Evolutionary conservation across 2,329 filamentous ascomycete genomes (phyloP).

Genomic region (Hypoxylon sp.): DNA sequence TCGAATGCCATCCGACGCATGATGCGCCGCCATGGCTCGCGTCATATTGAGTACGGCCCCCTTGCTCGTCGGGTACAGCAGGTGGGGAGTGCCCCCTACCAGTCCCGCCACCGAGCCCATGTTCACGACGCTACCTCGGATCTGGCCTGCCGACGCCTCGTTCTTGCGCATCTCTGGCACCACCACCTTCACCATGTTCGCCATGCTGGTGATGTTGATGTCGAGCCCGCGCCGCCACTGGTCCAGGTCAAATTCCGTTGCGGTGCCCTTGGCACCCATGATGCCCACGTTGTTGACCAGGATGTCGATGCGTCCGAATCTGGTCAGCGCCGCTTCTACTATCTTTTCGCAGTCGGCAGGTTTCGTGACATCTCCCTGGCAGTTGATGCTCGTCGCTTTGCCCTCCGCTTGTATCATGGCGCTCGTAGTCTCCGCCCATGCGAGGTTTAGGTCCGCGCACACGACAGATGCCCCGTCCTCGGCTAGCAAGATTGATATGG

Average conservation of each 20-base stretch:
- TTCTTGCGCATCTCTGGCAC: slow-evolving; percentile 71
- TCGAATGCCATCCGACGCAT: slow-evolving; percentile 58
- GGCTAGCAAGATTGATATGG: slow-evolving; percentile 68
- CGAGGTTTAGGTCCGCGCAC: slow-evolving; percentile 66
- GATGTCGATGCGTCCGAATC: slow-evolving; percentile 70
- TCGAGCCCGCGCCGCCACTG: slow-evolving; percentile 68
- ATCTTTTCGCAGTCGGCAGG: slow-evolving; percentile 62
- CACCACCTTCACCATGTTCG: slow-evolving; percentile 71
- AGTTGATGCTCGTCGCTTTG: slow-evolving; percentile 55
- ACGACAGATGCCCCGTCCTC: slow-evolving; percentile 68
- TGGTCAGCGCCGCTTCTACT: slow-evolving; percentile 56
- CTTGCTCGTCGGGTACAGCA: slow-evolving; percentile 62
- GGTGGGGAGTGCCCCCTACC: slow-evolving; percentile 58
- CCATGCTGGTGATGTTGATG: slow-evolving; percentile 74
- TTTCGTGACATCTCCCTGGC: slow-evolving; percentile 66
- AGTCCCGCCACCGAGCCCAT: slow-evolving; percentile 71
- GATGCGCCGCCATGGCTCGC: slow-evolving; percentile 63
- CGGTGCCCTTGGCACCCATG: slow-evolving; percentile 68
- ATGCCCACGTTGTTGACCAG: slow-evolving; percentile 75
- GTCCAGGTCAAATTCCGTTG: slow-evolving; percentile 69
- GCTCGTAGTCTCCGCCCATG: slow-evolving; percentile 64
- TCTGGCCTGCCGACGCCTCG: slow-evolving; percentile 51
- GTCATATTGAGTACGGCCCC: slow-evolving; percentile 65
- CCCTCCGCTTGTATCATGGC: slow-evolving; percentile 61
- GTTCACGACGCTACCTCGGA: slow-evolving; percentile 68